Percentiles rank a stretch among this genome's conserved stretches.
These are phyloP conservation scores for Torulaspora microellipsoides DNA, from an alignment of 805 yeast species.

Conservation along the genomic window DNA sequence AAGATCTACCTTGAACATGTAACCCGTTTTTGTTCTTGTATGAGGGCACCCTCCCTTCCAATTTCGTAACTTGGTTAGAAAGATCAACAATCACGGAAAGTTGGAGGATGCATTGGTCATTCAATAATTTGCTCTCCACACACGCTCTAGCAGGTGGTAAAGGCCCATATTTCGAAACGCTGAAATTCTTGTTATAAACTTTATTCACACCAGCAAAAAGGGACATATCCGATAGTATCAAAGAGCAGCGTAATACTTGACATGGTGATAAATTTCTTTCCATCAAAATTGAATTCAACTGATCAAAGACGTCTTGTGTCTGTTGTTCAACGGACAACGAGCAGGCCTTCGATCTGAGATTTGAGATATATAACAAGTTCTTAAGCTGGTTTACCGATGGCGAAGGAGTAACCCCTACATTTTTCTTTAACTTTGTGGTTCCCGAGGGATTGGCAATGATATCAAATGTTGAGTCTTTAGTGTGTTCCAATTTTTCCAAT, in stretches of 20 bases:
- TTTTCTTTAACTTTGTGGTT: not conserved
- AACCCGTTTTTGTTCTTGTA: constrained; percentile 53
- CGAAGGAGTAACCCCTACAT: not conserved
- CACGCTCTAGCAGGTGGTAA: constrained; percentile 90
- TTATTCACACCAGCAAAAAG: constrained; percentile 58
- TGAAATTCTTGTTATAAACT: constrained; percentile 54
- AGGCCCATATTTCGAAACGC: constrained; percentile 36
- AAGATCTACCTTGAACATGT: constrained; percentile 89
- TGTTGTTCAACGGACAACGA: constrained; percentile 40
- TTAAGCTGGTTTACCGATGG: constrained; percentile 22
- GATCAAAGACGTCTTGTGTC: constrained; percentile 44
- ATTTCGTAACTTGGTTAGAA: constrained; percentile 6
- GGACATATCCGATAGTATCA: constrained; percentile 60
- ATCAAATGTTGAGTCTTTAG: not conserved
- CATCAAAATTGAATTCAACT: constrained; percentile 37
- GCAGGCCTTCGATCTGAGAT: constrained; percentile 34
- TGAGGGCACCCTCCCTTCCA: not conserved
- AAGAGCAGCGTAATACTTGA: constrained; percentile 54
- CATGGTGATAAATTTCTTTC: constrained; percentile 36
- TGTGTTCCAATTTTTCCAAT: not conserved
- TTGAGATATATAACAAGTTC: constrained; percentile 41
- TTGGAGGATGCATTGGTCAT: constrained; percentile 31
- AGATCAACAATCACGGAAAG: constrained; percentile 56
- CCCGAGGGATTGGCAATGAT: constrained; percentile 13
- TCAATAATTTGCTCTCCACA: constrained; percentile 53